Evolutionary conservation across 306 rosid genomes (phyloP).

Genomic region (Glycyrrhiza uralensis): DNA sequence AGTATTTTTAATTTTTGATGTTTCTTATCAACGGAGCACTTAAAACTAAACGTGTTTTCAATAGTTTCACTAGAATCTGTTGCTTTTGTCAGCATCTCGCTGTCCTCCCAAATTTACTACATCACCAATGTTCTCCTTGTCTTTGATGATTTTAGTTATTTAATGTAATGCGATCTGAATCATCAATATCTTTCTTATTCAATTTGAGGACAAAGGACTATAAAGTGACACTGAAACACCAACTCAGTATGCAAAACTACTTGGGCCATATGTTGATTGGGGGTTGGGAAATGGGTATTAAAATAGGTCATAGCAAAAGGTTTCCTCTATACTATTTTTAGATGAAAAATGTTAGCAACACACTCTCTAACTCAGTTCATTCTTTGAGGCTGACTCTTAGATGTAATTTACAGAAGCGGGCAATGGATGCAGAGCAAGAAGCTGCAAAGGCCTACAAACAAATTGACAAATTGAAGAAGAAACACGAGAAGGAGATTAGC

Average conservation of each 20-base stretch:
- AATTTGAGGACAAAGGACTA: not conserved
- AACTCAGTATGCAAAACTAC: too few species aligned
- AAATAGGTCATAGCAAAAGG: too few species aligned
- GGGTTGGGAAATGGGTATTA: too few species aligned
- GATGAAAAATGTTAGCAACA: too few species aligned
- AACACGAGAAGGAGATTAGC: constrained; percentile 54
- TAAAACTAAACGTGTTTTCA: not conserved
- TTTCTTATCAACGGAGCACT: not conserved
- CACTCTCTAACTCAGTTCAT: too few species aligned
- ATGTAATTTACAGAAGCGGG: constrained; percentile 60
- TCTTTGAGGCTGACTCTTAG: constrained; percentile 3
- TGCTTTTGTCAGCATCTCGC: not conserved
- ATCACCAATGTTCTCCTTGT: not conserved
- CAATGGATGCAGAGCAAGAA: constrained; percentile 69
- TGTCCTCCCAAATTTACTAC: not conserved
- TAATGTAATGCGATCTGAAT: not conserved
- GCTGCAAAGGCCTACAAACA: constrained; percentile 57
- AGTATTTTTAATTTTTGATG: not conserved
- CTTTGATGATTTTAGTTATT: too few species aligned
- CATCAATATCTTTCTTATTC: not conserved
- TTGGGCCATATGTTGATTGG: too few species aligned
- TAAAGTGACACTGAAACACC: not conserved
- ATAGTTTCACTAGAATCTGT: not conserved
- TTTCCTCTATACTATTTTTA: too few species aligned
- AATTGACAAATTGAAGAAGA: constrained; percentile 64